Base-by-base conservation (phyloP, 2,329 filamentous ascomycete species). In the Dothiorella sarmentorum region DNA sequence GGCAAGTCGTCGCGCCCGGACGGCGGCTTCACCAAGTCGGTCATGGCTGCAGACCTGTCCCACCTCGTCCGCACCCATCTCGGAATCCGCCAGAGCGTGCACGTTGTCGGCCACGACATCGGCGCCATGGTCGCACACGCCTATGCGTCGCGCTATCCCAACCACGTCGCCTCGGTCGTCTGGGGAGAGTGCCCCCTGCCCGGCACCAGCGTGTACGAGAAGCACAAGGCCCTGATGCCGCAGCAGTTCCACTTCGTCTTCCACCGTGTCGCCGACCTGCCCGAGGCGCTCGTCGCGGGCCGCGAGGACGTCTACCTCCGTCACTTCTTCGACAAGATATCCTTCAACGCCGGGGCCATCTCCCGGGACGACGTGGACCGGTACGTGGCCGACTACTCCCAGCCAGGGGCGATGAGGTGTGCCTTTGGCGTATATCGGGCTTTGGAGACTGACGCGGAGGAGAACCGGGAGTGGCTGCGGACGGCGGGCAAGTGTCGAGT, bases 31-130 rank as follows among this genome's bases (percentile, higher is more conserved):
- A 71, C 71, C 17, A 79, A 79, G 62, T 65, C 67, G 4, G 66
- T 68, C 43, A 73, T 79, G 63, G 75, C 76, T 3, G 62, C 66
- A 4, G 76, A 78, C 57, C 61, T 80, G 0, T 65, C 73, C 56
- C 62, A 69, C 5, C 56, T 74, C 17, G 31, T 68, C 10, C 61
- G 60, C 27, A 26, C 58, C 6, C 62, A 68, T 45, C 63, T 78
- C 0, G 61, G 63, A 0, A 71, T 77, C 63, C 68, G 66, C 13
- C 65, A 73, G 13, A 69, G 72, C 11, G 66, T 77, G 3, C 75
- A 79, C 59, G 63, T 79, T 3, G 71, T 80, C 0, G 77, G 77
- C 9, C 75, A 80, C 55, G 77, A 80, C 57, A 79, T 80, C 18
- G 76, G 77, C 15, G 76, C 76, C 40, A 79, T 79, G 76, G 71